Base-by-base conservation (phyloP, 2,329 filamentous ascomycete species). In the Akanthomyces lecanii region DNA sequence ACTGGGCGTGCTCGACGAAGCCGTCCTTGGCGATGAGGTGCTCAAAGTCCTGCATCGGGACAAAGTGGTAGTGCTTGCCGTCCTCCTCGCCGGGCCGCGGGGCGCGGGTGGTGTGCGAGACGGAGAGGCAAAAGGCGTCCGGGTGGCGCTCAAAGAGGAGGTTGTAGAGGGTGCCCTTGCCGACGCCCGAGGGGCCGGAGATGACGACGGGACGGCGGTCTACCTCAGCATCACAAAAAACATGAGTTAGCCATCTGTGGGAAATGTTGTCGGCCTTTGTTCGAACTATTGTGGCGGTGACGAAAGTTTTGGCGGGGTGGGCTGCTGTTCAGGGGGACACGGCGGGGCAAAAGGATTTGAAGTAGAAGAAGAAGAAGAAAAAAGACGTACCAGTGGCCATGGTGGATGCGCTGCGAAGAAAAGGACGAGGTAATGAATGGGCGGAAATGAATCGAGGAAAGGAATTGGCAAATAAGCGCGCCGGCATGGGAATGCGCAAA, bases 1-100 rank as follows among this genome's bases (percentile, higher is more conserved):
- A 97, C 74, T 89, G 80, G 61, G 93, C 93, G 79, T 90, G 78
- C 81, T 97, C 93, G 66, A 97, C 88, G 76, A 97, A 97, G 12
- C 87, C 89, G 62, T 85, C 81, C 64, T 85, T 75, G n/a, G 76
- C 80, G 62, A 92, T 85, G 65, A 95, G 82, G 50, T 82, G 78
- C 71, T 87, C 78, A 72, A 96, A 96, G 3, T 82, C 81, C 11
- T 85, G 82, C 74, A 82, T 84, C 23, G 81, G 83, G 18, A 89
- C 85, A 71, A 89, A 96, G 80, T 92, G 85, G 81, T 97, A 97
- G 76, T 96, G 86, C 48, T 85, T 81, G 71, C 90, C 92, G 72
- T 94, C 76, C 67, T 84, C 71, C 78, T 97, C 93, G 70, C 89
- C 90, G 3, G 83, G 78, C 28, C 93, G 87, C 1, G 93, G 92